Base-by-base conservation (phyloP, 2,329 filamentous ascomycete genomes). In the Xenosphaeropsis pyriputrescens region DNA sequence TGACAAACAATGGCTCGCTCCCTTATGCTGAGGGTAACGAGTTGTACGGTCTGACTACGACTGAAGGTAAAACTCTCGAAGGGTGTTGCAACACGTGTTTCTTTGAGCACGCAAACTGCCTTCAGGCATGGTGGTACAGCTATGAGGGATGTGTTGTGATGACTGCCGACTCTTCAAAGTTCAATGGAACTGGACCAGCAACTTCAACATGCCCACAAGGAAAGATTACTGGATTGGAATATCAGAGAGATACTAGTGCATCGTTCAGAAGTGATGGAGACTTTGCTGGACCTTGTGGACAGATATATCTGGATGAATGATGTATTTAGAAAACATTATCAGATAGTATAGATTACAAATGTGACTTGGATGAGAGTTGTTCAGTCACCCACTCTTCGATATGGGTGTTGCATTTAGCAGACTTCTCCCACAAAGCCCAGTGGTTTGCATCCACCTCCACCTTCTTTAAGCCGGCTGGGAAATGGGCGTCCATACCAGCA, bases 341-440 rank as follows among this genome's bases (percentile, higher is more conserved):
- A 26, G 8, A 26, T 6, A 26, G 8, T 3, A 6, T 26, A 9
- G 22, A 26, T 14, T 29, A 37, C n/a, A 16, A 30, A 29, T 29
- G 18, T 4, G n/a, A 30, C 13, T 32, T 32, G 6, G n/a, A 6
- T 15, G 12, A 15, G 14, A 40, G 19, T 16, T 40, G 31, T 5
- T 39, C 45, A 22, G 34, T 41, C 34, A 56, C 39, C 32, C 50
- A 43, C 49, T 58, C 18, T 54, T 58, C 47, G 65, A 63, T 2
- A 64, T 76, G 62, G 36, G 53, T 56, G 57, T 95, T 95, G 3
- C 85, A 72, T 48, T 79, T 72, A 16, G 67, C 70, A 0, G 79
- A 68, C 45, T 71, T 72, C 63, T 94, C 74, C 64, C 75, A 78
- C 53, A 93, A 60, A 34, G 79, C 83, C 89, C 89, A 96, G 59